A percentile compares a stretch with the other conserved stretches of the same genome.
These are phyloP conservation scores for Erysimum cheiri DNA, from an alignment of 441 rosid genomes.

Conservation along the genomic window DNA sequence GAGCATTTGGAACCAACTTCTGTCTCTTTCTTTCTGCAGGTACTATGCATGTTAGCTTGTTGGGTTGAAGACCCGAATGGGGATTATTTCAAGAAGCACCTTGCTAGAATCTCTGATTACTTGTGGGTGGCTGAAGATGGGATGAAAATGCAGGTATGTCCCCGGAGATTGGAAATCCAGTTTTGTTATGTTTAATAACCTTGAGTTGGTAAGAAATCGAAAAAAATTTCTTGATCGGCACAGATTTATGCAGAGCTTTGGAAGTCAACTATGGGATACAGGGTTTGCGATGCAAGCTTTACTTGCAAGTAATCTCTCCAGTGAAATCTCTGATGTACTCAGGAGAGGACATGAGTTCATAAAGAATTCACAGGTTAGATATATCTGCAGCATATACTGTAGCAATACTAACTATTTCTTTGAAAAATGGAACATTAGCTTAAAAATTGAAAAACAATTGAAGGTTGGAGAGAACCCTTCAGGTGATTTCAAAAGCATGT, in stretches of 20 bases:
- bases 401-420: not conserved
- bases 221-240: not conserved
- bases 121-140: slow-evolving; percentile 52
- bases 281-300: slow-evolving; percentile 58
- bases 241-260: slow-evolving; percentile 50
- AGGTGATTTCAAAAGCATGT: slow-evolving; percentile 50
- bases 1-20: slow-evolving; percentile 1
- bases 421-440: not conserved
- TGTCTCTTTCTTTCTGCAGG: slow-evolving; percentile 26
- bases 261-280: slow-evolving; percentile 64
- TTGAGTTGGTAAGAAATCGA: slow-evolving; percentile 9
- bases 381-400: not conserved
- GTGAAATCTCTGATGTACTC: slow-evolving; percentile 52
- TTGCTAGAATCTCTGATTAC: slow-evolving; percentile 40
- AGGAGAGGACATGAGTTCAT: slow-evolving; percentile 60
- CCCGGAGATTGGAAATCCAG: not conserved
- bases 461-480: slow-evolving; percentile 60
- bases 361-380: slow-evolving; percentile 50
- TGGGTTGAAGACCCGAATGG: slow-evolving; percentile 65
- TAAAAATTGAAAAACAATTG: not conserved
- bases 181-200: slow-evolving; percentile 3
- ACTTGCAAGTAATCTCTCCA: slow-evolving; percentile 49
- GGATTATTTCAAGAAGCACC: slow-evolving; percentile 55
- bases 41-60: slow-evolving; percentile 58
- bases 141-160: slow-evolving; percentile 48